Conservation (phyloP, 169 alveolate species). For the Toxoplasma gondii region DNA sequence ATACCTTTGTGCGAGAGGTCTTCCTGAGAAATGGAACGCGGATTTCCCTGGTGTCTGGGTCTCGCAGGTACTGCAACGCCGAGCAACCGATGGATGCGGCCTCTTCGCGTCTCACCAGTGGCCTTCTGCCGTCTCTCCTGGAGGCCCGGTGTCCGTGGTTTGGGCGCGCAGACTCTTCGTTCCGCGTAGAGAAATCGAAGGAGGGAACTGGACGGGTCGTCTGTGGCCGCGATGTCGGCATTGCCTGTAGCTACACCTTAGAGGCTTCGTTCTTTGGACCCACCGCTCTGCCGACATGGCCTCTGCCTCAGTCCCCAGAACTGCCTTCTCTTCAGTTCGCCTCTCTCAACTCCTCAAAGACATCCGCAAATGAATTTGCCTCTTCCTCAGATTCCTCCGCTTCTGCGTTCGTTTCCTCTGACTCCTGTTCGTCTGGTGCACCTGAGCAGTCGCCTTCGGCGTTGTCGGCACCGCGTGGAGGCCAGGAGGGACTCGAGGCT, state of each 20-base stretch:
- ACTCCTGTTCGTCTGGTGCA: too few species aligned
- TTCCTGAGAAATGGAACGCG: too few species aligned
- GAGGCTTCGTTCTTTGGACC: slow-evolving; percentile 52
- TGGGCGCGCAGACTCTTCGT: not conserved
- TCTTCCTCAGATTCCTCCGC: not conserved
- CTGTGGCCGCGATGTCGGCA: slow-evolving; percentile 34
- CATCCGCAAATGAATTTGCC: not conserved
- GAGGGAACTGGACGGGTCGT: slow-evolving; percentile 51
- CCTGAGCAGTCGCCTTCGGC: too few species aligned
- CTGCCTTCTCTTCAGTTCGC: not conserved
- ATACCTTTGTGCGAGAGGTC: too few species aligned
- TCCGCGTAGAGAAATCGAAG: slow-evolving; percentile 12
- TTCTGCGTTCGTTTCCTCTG: not conserved
- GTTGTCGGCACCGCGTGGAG: too few species aligned
- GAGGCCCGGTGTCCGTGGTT: slow-evolving; percentile 41
- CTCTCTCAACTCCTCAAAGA: not conserved
- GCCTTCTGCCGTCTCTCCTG: slow-evolving; percentile 26
- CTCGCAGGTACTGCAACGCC: slow-evolving; percentile 36
- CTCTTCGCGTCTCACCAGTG: not conserved
- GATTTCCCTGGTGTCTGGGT: not conserved
- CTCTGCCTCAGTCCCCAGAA: not conserved
- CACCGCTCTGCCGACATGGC: not conserved
- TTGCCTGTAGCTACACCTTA: slow-evolving; percentile 49
- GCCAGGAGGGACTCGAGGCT: too few species aligned
- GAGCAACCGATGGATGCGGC: not conserved